Evolutionary conservation across 805 yeast species (phyloP), one percentile per base, ranked within the genome.

Genomic region (Zygosaccharomyces rouxii): DNA sequence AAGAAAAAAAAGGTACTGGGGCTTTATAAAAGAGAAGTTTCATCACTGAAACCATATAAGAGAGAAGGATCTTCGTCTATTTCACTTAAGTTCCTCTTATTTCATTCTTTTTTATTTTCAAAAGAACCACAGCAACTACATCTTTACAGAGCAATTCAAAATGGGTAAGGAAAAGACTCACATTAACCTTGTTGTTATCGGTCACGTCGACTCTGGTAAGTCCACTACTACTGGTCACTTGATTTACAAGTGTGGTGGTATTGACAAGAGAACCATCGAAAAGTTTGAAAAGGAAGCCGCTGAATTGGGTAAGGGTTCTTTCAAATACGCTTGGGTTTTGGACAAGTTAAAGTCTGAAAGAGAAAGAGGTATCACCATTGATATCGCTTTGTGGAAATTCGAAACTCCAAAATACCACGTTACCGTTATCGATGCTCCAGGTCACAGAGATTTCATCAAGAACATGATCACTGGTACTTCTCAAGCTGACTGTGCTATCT

Each of bases 191-290:
- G 99, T 94, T 78, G 98, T 94, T 75, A 92, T 92, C 78, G 99
- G 98, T 79, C 98, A 92, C 96, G 98, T 94, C 97, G 98, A 92
- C 80, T 90, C 97, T 70, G 92, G 92, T 80, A 86, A 87, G 81
- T 92, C 97, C 61, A 90, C 98, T 73, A 92, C 97, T 78, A 90
- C 98, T 75, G 97, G 97, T 79, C 97, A 90, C 85, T 86, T 90
- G 79, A 89, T 90, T 74, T 90, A 75, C 95, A 89, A 89, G 92
- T 90, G 97, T 82, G 97, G 97, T 86, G 97, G 95, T 85, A 88
- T 88, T 70, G 97, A 89, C 81, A 89, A 89, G 88, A 86, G 97
- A 83, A 89, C 96, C 75, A 89, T 89, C 72, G 96, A 89, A 83
- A 89, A 89, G 88, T 88, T 88, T 79, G 96, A 88, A 80, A 85